Conservation (phyloP, 2,329 filamentous ascomycete species). For the Exophiala xenobiotica region DNA sequence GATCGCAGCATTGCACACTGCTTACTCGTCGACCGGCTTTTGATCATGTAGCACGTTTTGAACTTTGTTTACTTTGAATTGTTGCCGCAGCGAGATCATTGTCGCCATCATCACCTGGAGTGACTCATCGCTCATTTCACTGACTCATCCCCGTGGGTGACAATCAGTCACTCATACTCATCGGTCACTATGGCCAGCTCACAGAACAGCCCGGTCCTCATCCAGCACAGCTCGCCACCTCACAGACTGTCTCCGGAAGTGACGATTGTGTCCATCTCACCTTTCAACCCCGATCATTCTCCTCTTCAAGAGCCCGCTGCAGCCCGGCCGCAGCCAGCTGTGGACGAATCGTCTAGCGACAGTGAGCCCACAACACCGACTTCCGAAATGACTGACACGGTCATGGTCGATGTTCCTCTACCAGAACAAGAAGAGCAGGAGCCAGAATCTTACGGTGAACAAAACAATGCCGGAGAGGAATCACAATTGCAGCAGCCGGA, state of each 20-base stretch:
- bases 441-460: background rate
- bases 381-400: constrained; percentile 13
- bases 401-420: constrained; percentile 17
- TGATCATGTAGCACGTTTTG: background rate
- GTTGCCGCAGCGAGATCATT: background rate
- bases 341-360: background rate
- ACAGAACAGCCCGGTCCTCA: constrained; percentile 26
- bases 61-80: background rate
- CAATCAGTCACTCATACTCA: background rate
- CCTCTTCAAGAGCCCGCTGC: constrained; percentile 4
- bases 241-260: constrained; percentile 18
- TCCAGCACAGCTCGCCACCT: constrained; percentile 26
- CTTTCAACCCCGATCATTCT: constrained; percentile 12
- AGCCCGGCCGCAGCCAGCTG: background rate
- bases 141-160: background rate
- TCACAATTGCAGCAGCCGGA: background rate
- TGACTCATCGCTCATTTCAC: background rate
- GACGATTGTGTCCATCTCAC: constrained; percentile 8
- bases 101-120: background rate
- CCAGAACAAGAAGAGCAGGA: constrained; percentile 1
- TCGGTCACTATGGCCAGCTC: constrained; percentile 23
- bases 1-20: background rate
- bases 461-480: background rate
- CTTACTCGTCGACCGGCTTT: background rate
- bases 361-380: constrained; percentile 6